Evolutionary conservation across 148 eudicot genomes (phyloP).

Genomic region (Cornus florida): DNA sequence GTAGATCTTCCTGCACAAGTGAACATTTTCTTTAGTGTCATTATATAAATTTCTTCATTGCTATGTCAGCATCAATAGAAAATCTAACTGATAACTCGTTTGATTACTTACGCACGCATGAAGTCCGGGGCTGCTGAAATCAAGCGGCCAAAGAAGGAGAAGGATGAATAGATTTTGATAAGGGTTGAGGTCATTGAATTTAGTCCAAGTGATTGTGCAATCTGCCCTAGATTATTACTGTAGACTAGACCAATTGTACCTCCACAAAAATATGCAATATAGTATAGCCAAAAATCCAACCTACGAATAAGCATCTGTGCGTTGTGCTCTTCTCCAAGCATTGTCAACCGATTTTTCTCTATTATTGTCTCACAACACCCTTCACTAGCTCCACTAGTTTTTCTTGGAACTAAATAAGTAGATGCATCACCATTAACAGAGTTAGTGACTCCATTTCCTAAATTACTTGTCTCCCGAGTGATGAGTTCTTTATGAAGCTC

Average conservation of each 20-base stretch:
- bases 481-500: constrained; percentile 59
- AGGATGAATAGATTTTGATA: constrained; percentile 76
- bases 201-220: constrained; percentile 79
- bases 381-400: constrained; percentile 14
- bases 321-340: constrained; percentile 81
- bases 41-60: not conserved
- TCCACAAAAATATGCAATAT: constrained; percentile 77
- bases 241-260: constrained; percentile 89
- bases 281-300: constrained; percentile 88
- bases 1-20: constrained; percentile 61
- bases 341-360: constrained; percentile 47
- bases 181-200: constrained; percentile 54
- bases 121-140: constrained; percentile 85
- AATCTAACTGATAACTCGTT: not conserved
- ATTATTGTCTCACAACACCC: constrained; percentile 42
- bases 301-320: constrained; percentile 53
- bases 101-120: constrained; percentile 61
- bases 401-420: constrained; percentile 3
- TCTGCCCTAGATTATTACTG: constrained; percentile 87
- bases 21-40: not conserved
- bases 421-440: constrained; percentile 21
- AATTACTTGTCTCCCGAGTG: constrained; percentile 22
- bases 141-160: constrained; percentile 92
- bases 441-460: constrained; percentile 13
- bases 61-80: not conserved